These are phyloP conservation scores for Zygotorulaspora mrakii DNA, from an alignment of 1,139 yeast genomes.

Conservation along the genomic window DNA sequence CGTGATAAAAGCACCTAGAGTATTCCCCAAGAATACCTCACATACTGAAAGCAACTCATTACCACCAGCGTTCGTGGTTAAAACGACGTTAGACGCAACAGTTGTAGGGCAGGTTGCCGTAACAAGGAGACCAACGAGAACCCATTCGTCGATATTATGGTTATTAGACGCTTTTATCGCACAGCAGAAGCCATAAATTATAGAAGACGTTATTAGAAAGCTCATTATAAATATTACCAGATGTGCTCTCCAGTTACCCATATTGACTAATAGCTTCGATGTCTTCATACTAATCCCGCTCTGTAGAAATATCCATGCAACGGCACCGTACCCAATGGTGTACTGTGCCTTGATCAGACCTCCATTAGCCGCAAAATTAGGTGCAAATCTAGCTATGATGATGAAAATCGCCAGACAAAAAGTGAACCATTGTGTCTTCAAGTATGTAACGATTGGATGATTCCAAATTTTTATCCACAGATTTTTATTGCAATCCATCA, in stretches of 20 bases:
- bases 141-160: neutral
- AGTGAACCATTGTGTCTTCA: neutral
- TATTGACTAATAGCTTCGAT: neutral
- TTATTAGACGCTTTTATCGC: neutral
- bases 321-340: constrained; percentile 78
- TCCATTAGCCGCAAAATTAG: constrained; percentile 76
- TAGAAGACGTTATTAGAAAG: neutral
- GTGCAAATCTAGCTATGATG: constrained; percentile 58
- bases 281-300: constrained; percentile 24
- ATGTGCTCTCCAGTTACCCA: neutral
- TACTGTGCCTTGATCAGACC: constrained; percentile 71
- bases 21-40: neutral
- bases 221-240: neutral
- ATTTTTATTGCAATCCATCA: no score
- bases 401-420: neutral
- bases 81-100: constrained; percentile 81
- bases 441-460: no score
- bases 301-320: constrained; percentile 75
- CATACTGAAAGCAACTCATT: constrained; percentile 64
- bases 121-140: constrained; percentile 25
- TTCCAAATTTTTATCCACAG: no score
- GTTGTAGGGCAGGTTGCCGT: constrained; percentile 89
- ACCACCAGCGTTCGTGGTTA: constrained; percentile 83
- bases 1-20: neutral
- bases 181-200: neutral